Evolutionary conservation across 768 basidiomycete species (phyloP), one percentile per base, ranked within the genome.

Genomic region (Russula griseocarnosa): DNA sequence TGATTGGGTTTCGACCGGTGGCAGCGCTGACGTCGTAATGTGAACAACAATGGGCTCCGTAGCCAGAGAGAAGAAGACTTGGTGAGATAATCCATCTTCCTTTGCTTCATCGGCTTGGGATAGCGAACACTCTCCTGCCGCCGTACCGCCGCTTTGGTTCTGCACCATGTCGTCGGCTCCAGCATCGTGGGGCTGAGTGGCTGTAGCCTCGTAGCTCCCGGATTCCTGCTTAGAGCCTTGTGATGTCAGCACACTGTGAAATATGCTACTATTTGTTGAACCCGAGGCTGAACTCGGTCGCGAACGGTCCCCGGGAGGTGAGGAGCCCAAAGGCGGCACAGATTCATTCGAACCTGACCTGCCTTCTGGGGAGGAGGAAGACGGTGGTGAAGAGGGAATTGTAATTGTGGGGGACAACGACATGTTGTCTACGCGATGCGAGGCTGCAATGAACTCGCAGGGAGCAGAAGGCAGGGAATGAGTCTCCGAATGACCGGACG

Each of bases 261-360:
- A 94, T 80, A 93, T 83, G 74, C 86, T 92, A 68, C 83, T 83
- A 6, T 79, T 73, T 54, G 81, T 74, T 22, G 86, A 83, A 8
- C 69, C 68, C 10, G 80, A 69, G 1, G 73, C 73, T 1, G 75
- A 74, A 60, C 59, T 60, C 10, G 59, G 51, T 49, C 77, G 72
- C 14, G 79, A 81, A 46, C 83, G 58, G 28, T 46, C 47, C 11
- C 50, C 59, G 3, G 80, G 86, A 38, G 90, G 76, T 6, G 90
- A 92, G 71, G 90, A 87, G 8, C 88, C 87, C 88, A 92, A 90
- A 70, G 83, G 74, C 52, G 83, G 82, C 7, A 81, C 78, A 34
- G 84, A 82, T 68, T 89, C 87, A 65, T 91, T 88, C 42, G 88
- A 59, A 44, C 72, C 71, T 7, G 73, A 74, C 47, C 52, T 63